phyloP scores from a whole-genome alignment of 768 basidiomycete species.

The Suillus spraguei region DNA sequence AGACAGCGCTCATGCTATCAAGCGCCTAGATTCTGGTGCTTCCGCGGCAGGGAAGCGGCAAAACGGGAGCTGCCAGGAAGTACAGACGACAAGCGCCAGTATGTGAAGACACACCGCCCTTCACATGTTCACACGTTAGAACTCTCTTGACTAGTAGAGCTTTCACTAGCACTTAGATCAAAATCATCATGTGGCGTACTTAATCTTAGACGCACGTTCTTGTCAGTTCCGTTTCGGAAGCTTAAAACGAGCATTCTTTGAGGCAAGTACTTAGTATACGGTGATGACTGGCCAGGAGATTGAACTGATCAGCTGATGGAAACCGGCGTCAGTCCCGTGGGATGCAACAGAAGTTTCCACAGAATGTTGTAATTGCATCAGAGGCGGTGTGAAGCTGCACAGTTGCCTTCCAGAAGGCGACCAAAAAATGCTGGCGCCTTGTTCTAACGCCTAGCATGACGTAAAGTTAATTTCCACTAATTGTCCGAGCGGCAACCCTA shows the following conservation, averaged over 20 bases:
- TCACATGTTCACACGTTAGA: background rate
- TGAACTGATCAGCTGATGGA: background rate
- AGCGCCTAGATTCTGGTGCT: background rate
- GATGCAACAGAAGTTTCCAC: background rate
- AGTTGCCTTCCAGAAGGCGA: background rate
- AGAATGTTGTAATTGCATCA: background rate
- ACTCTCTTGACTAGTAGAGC: too few relatives aligned
- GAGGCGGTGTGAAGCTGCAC: background rate
- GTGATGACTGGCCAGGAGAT: background rate
- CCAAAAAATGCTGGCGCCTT: background rate
- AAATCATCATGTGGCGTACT: background rate
- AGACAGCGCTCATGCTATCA: background rate
- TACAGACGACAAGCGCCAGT: background rate
- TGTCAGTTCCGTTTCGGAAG: background rate
- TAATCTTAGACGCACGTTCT: background rate
- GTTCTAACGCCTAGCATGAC: background rate
- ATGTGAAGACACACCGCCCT: background rate
- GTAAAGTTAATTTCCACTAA: background rate
- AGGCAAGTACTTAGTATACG: background rate
- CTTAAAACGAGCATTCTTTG: background rate
- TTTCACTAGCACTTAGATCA: background rate
- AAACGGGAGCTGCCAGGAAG: constrained; percentile 1
- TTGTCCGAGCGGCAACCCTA: background rate
- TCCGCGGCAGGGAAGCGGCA: background rate
- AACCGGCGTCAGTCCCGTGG: background rate